A percentile compares a stretch with the other conserved stretches of the same genome.
Evolutionary conservation across 2,329 filamentous ascomycete genomes (phyloP).

Genomic region (Dactylonectria macrodidyma): DNA sequence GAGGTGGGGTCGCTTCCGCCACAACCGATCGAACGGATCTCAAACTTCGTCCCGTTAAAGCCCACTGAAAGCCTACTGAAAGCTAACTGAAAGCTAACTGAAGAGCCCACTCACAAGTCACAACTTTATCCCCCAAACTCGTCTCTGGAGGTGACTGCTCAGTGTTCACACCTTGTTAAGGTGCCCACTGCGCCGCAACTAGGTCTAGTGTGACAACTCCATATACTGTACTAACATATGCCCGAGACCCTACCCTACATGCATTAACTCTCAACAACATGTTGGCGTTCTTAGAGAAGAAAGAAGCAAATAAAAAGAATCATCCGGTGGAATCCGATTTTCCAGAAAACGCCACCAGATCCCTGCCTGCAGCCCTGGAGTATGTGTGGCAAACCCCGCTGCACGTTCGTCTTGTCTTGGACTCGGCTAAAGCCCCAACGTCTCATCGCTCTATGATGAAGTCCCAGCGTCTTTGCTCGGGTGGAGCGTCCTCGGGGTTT

Average conservation of each 20-base stretch:
- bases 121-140: too few relatives aligned
- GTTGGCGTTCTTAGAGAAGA: constrained; percentile 9
- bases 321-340: background rate
- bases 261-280: constrained; percentile 17
- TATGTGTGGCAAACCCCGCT: background rate
- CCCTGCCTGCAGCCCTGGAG: constrained; percentile 21
- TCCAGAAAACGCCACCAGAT: constrained; percentile 10
- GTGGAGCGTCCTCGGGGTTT: background rate
- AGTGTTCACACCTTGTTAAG: background rate
- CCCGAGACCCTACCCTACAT: constrained; percentile 26
- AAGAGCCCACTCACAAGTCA: background rate
- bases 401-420: constrained; percentile 3
- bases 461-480: background rate
- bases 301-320: background rate
- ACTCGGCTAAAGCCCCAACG: background rate
- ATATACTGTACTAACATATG: background rate
- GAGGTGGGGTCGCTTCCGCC: constrained; percentile 34
- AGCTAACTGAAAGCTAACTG: constrained; percentile 1
- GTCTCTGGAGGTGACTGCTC: background rate
- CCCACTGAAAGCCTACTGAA: constrained; percentile 7
- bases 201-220: background rate
- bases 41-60: constrained; percentile 20
- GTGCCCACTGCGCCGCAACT: background rate
- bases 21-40: constrained; percentile 42
- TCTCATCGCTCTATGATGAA: background rate